Evolutionary conservation across 306 rosid genomes (phyloP), one percentile per base, ranked within the genome.

Genomic region (apple (Malus domestica)): DNA sequence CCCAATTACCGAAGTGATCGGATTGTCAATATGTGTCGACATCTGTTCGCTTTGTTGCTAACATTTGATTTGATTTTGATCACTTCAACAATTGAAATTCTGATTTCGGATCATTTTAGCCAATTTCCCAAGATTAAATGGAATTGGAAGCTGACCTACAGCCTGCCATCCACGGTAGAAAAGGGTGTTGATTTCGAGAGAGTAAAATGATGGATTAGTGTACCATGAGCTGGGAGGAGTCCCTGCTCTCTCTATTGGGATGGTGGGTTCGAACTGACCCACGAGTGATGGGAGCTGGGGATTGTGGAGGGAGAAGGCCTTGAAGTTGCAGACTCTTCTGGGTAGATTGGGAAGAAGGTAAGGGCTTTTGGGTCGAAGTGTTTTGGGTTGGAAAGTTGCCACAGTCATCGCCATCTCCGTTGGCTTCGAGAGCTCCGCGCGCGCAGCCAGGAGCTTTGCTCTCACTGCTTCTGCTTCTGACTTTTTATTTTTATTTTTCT

Each of bases 141-240:
- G 44, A 76, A 76, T 42, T 9, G 45, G 42, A 30, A 76, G 79
- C 93, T 83, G 69, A 93, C 98, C 98, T 64, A 90, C 93, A 65
- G 82, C 91, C 80, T 87, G 93, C 98, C 98, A 94, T 76, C 94
- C 96, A 52, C 78, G 80, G 81, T 88, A 87, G 85, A 91, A 91
- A 72, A 94, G 58, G 42, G 93, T 90, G 49, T 86, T 63, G 77
- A 94, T 94, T 80, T 94, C 98, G 46, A 85, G 86, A 7, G 78
- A 71, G 81, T 77, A 81, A 82, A 91, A 91, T 7, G 91, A 83
- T 65, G 90, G 85, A 33, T 88, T 73, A 1, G 88, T 88, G 75
- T 94, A 94, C 98, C 98, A 94, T 52, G 96, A 90, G 67, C 88
- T 76, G 30, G 98, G 98, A 1, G 97, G 96, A 25, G 98, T 94